phyloP scores from a whole-genome alignment of 2,329 filamentous ascomycete genomes.

The Trichoderma sp. region DNA sequence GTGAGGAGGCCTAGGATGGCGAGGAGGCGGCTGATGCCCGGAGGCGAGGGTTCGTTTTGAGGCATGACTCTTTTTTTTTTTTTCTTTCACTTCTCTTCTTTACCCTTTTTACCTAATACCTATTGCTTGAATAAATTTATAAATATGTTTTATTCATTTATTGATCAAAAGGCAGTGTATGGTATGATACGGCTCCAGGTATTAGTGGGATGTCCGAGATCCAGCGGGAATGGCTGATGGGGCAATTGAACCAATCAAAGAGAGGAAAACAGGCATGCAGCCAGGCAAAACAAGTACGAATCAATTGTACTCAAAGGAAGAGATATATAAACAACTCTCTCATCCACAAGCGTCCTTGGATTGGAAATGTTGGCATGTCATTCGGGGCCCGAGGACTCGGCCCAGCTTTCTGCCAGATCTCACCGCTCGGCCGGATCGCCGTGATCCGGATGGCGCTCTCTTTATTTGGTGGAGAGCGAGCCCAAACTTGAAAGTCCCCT shows the following conservation, averaged over 20 bases:
- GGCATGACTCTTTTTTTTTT: slow-evolving; percentile 14
- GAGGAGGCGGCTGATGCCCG: slow-evolving; percentile 46
- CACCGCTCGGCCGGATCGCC: slow-evolving; percentile 37
- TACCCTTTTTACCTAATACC: not conserved
- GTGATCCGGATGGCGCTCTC: slow-evolving; percentile 35
- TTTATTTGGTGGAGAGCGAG: slow-evolving; percentile 14
- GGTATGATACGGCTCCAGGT: not conserved
- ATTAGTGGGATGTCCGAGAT: not conserved
- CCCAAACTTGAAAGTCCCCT: not conserved
- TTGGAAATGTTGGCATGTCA: not conserved
- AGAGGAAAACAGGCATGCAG: not conserved
- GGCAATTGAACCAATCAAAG: not conserved
- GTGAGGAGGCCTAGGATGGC: slow-evolving; percentile 57
- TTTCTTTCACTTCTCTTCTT: not conserved
- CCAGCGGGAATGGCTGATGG: not conserved
- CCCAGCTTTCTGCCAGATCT: slow-evolving; percentile 34
- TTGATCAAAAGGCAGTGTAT: not conserved
- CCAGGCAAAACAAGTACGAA: not conserved
- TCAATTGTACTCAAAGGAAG: not conserved
- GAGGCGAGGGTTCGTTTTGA: slow-evolving; percentile 31
- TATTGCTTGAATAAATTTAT: not conserved
- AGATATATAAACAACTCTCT: not conserved
- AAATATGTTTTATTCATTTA: not conserved
- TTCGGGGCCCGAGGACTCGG: slow-evolving; percentile 5
- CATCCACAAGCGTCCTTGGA: not conserved